A percentile compares a stretch with the other conserved stretches of the same genome.
Conservation (phyloP, 345 rosid genomes). For the Hibiscus syriacus region DNA sequence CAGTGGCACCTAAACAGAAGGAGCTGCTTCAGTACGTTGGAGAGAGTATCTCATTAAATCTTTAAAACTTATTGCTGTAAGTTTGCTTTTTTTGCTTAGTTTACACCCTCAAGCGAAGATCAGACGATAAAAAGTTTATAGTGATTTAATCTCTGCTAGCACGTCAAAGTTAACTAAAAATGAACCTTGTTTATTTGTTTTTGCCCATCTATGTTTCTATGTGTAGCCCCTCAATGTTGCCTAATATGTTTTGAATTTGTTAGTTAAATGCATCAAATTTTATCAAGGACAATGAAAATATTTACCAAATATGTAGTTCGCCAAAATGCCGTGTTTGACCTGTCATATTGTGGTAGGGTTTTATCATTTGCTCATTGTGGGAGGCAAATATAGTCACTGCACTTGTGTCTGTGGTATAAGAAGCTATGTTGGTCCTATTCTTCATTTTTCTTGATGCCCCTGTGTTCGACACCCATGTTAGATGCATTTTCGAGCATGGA, state of each 20-base stretch:
- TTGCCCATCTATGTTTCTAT: neutral
- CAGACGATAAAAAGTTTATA: neutral
- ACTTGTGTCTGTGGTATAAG: no score
- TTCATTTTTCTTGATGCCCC: no score
- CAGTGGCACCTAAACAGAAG: constrained; percentile 80
- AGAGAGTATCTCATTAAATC: constrained; percentile 31
- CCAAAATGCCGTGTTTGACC: neutral
- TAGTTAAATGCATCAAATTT: neutral
- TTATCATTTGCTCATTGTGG: no score
- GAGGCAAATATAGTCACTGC: no score
- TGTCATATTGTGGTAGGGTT: neutral
- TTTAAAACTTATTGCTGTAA: neutral
- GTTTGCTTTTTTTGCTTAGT: neutral
- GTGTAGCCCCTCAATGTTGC: neutral
- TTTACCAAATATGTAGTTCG: neutral
- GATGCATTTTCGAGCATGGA: no score
- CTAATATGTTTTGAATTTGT: neutral
- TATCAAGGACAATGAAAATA: neutral
- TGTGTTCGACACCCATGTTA: no score
- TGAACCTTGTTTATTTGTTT: neutral
- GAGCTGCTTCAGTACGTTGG: constrained; percentile 85
- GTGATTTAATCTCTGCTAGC: neutral
- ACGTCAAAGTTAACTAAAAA: neutral
- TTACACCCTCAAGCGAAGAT: neutral
- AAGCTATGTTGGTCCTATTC: no score